Evolutionary conservation across 1,284 basidiomycete species (phyloP).

Genomic region (Mycocalia duriaeana): DNA sequence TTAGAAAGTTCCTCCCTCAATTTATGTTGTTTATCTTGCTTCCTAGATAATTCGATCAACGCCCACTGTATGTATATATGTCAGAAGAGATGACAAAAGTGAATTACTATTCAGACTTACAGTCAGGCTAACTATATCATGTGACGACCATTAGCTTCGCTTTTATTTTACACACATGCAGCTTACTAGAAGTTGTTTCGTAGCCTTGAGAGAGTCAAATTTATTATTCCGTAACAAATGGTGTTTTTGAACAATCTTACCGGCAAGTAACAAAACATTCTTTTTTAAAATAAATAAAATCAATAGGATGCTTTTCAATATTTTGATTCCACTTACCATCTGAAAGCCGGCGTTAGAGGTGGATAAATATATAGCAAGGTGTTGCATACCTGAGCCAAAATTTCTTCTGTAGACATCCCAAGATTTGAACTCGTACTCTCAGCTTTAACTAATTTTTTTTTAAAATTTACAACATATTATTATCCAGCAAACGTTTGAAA

Average conservation of each 20-base stretch:
- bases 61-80: slow-evolving; percentile 30
- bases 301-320: too few relatives aligned
- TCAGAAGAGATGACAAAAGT: not conserved
- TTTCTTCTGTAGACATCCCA: slow-evolving; percentile 60
- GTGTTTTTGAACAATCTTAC: slow-evolving; percentile 9
- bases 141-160: slow-evolving; percentile 3
- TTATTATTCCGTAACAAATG: not conserved
- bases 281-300: slow-evolving; percentile 10
- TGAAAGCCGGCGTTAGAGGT: too few relatives aligned
- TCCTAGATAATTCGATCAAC: slow-evolving; percentile 44
- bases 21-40: slow-evolving; percentile 42
- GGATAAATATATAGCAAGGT: not conserved
- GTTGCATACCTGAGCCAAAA: slow-evolving; percentile 43
- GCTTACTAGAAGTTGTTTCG: slow-evolving; percentile 37
- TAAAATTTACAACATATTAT: too few relatives aligned
- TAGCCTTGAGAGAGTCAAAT: slow-evolving; percentile 23
- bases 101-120: slow-evolving; percentile 16
- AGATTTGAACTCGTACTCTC: slow-evolving; percentile 36
- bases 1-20: slow-evolving; percentile 47
- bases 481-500: too few relatives aligned
- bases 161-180: not conserved
- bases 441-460: slow-evolving; percentile 41
- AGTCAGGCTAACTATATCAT: slow-evolving; percentile 30
- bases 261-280: slow-evolving; percentile 29
- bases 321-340: too few relatives aligned